Conservation (phyloP, 1,284 basidiomycete species). For the Pseudozyma thailandica region DNA sequence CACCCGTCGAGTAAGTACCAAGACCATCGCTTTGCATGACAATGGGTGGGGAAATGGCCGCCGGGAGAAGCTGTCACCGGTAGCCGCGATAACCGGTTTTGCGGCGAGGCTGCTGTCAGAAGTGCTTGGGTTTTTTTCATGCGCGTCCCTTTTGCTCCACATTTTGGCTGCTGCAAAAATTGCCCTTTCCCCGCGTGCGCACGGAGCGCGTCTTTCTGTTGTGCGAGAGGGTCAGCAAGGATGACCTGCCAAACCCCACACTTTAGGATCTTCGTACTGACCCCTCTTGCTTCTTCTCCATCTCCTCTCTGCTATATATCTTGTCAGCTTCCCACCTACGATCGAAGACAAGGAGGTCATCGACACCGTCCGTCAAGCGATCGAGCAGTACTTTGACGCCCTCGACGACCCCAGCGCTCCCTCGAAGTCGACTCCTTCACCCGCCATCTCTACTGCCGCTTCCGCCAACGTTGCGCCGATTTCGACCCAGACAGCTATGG, state of each 20-base stretch:
- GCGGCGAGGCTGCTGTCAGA: background rate
- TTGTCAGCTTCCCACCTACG: slow-evolving; percentile 52
- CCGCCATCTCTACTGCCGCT: background rate
- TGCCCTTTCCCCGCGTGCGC: no score
- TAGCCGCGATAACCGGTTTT: slow-evolving; percentile 3
- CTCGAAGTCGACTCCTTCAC: background rate
- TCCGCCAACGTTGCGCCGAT: background rate
- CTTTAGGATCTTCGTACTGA: background rate
- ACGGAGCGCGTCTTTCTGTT: no score
- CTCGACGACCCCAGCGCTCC: slow-evolving; percentile 8
- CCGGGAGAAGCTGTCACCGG: background rate
- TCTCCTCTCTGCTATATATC: background rate
- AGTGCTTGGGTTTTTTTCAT: no score
- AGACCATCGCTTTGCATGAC: background rate
- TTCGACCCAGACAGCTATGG: background rate
- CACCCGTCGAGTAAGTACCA: slow-evolving; percentile 45
- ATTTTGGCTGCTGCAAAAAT: no score
- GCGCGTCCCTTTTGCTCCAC: no score
- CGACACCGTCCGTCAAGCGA: slow-evolving; percentile 39
- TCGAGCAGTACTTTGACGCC: slow-evolving; percentile 50
- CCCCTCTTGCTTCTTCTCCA: slow-evolving; percentile 4
- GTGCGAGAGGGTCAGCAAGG: no score
- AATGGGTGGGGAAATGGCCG: background rate
- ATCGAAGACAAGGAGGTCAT: slow-evolving; percentile 55
- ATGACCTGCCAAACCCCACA: no score